Evolutionary conservation across 805 yeast genomes (phyloP), one percentile per base, ranked within the genome.

Genomic region (Metschnikowia shivogae): DNA sequence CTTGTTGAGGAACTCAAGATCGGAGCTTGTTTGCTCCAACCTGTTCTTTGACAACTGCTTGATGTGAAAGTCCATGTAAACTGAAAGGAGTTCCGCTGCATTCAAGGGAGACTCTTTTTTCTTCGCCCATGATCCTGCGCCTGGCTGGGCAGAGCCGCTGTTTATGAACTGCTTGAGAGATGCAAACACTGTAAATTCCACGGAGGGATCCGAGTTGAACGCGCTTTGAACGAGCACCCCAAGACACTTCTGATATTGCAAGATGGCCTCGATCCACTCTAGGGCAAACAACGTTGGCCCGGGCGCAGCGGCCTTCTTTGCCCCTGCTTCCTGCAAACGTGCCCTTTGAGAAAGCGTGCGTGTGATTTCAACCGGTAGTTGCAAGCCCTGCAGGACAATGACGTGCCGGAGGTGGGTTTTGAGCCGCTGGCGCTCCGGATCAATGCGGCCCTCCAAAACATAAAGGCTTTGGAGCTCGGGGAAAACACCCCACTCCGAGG

Each of bases 151-250:
- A 38, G 69, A 66, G 41, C 57, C 36, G n/a, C 53, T 62, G 53
- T 84, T 84, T 29, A 89, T 66, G 52, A 82, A 80, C 10, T 76
- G 78, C 10, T 82, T 70, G 56, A 87, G 77, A 0, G 90, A 78
- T 13, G 73, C 71, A 39, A 82, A 82, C 5, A 85, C 70, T 3
- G 81, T 70, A 49, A 76, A 79, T 42, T 74, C 77, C 30, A 85
- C 51, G 1, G 69, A 64, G 2, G 67, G 61, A 54, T 84, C 79
- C 36, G 66, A 70, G 3, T 66, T 67, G 52, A 83, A 80, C 2
- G 85, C 68, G 6, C 62, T 59, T 20, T 67, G 63, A 26, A 80
- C 62, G 2, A 89, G 67, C 3, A 37, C 27, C 31, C 74, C 76
- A 54, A 78, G 79, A 46, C 78, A 78, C 5, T 65, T 67, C 52